Evolutionary conservation across 2,329 filamentous ascomycete species (phyloP).

Genomic region (Penicillium sp.): DNA sequence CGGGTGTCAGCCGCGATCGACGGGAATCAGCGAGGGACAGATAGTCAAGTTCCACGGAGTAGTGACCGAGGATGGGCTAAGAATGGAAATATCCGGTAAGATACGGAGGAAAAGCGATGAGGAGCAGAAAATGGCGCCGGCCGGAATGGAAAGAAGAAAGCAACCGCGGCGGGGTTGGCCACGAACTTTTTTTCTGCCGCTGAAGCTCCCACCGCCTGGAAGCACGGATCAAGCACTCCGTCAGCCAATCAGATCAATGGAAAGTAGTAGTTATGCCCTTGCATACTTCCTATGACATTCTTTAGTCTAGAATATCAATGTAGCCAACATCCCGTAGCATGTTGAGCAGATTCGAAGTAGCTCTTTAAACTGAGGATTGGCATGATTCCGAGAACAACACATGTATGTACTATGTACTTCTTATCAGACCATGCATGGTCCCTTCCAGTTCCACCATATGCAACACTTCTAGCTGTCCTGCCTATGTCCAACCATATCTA

Average conservation of each 20-base stretch:
- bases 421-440: no score
- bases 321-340: neutral
- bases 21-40: neutral
- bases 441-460: no score
- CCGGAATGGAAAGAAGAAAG: constrained; percentile 24
- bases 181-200: constrained; percentile 40
- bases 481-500: no score
- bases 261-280: neutral
- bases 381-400: no score
- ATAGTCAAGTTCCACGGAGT: neutral
- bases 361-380: neutral
- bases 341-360: no score
- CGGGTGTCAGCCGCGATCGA: constrained; percentile 28
- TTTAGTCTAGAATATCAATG: neutral
- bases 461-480: no score
- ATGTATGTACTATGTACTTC: no score
- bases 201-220: constrained; percentile 26
- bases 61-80: neutral
- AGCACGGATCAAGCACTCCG: neutral
- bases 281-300: neutral
- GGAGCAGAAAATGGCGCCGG: constrained; percentile 15
- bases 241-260: constrained; percentile 2
- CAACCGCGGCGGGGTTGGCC: constrained; percentile 33
- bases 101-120: constrained; percentile 8
- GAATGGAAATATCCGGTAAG: neutral